These are phyloP conservation scores for Pseudogymnoascus sp. DNA, from an alignment of 2,329 filamentous ascomycete genomes.

Conservation along the genomic window DNA sequence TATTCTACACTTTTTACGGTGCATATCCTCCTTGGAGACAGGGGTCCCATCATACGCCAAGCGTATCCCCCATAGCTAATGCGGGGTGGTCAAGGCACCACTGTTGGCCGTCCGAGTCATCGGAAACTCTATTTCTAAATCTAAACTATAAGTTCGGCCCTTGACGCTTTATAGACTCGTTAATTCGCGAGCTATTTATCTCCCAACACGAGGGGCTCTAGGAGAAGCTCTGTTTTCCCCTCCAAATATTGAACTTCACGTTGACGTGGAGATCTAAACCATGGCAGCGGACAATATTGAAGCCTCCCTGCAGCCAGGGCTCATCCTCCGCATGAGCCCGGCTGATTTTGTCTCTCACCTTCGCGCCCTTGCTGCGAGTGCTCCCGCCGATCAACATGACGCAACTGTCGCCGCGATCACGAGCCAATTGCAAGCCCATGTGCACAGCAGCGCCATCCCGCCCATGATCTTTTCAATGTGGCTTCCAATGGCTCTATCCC, in stretches of 20 bases:
- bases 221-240: background rate
- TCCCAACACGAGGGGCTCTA: background rate
- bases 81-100: background rate
- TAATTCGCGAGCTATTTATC: background rate
- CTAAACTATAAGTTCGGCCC: background rate
- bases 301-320: background rate
- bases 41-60: background rate
- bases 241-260: background rate
- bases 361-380: background rate
- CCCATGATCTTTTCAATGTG: background rate
- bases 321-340: background rate
- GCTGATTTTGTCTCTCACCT: background rate
- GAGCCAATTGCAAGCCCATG: background rate
- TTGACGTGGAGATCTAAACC: background rate
- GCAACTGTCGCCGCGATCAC: background rate
- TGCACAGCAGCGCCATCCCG: background rate
- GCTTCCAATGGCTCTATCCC: background rate
- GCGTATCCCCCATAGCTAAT: background rate
- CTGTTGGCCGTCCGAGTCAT: background rate
- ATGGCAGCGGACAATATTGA: background rate
- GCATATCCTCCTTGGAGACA: background rate
- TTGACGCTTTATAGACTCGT: background rate
- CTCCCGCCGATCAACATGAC: background rate
- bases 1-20: background rate
- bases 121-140: background rate